Base-by-base conservation (phyloP, 73 alveolate genomes). In the Effrenium voratum region DNA sequence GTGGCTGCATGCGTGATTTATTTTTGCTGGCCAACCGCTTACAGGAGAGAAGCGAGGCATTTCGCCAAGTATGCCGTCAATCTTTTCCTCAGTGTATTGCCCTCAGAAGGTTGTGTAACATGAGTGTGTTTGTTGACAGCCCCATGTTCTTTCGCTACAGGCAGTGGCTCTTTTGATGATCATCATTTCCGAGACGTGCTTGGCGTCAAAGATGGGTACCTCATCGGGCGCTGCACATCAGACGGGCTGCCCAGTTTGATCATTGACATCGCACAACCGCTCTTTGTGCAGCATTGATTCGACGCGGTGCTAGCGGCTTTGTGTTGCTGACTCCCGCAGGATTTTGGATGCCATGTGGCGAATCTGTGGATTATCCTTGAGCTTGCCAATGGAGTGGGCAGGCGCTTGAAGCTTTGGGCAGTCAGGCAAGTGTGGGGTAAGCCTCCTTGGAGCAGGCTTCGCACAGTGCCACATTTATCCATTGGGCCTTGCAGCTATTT, bases 371-470 rank as follows among this genome's bases (percentile, higher is more conserved):
- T 46, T 70, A 44, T 70, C 82, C 32, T 30, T 70, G 47, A 70
- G 82, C 38, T 34, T 70, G 82, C 82, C 82, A 30, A 70, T 70
- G 82, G 82, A 70, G 50, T 70, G 82, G 82, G 82, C 82, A 70
- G 82, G 82, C 46, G 82, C n/a, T n/a, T n/a, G n/a, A n/a, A n/a
- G n/a, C n/a, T n/a, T n/a, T n/a, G n/a, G n/a, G n/a, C n/a, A n/a
- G n/a, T n/a, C n/a, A n/a, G n/a, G n/a, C n/a, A n/a, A n/a, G n/a
- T n/a, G n/a, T n/a, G n/a, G n/a, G n/a, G n/a, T n/a, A n/a, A n/a
- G n/a, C n/a, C n/a, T n/a, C n/a, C n/a, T n/a, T n/a, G n/a, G n/a
- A n/a, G n/a, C n/a, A n/a, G n/a, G n/a, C n/a, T n/a, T n/a, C n/a
- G n/a, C n/a, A n/a, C n/a, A n/a, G n/a, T n/a, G n/a, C n/a, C n/a